Base-by-base conservation (phyloP, 2,329 filamentous ascomycete species). In the Saccharata proteae region DNA sequence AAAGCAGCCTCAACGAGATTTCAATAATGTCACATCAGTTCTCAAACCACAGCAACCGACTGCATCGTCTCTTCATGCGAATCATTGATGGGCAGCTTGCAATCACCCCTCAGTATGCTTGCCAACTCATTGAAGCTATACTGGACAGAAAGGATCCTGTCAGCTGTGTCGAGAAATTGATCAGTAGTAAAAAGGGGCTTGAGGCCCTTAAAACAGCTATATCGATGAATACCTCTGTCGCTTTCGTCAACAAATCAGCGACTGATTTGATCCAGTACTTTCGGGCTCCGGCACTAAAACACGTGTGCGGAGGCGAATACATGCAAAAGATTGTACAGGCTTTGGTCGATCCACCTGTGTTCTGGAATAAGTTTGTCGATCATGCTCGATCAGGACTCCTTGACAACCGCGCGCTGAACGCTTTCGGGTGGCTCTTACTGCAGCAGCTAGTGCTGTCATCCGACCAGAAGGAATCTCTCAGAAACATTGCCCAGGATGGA, bases 401-500 rank as follows among this genome's bases (percentile, higher is more conserved):
- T 6, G 40, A 42, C 0, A 22, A 37, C 2, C 34, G 45, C 15
- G 43, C 40, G 4, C 47, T 45, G 4, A 41, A 44, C 8, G 46
- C 45, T 1, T 57, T 61, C 30, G 54, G 54, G 2, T 58, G 51
- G 54, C 40, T 61, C 7, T 40, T 60, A 0, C 40, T 62, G 3
- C 61, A 72, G 32, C 47, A 76, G 7, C 42, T 71, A 1, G 55
- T n/a, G n/a, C n/a, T n/a, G n/a, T n/a, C n/a, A n/a, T n/a, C n/a
- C n/a, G n/a, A n/a, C n/a, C n/a, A n/a, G n/a, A n/a, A n/a, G n/a
- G n/a, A n/a, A n/a, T n/a, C n/a, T n/a, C n/a, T n/a, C n/a, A n/a
- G n/a, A n/a, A n/a, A n/a, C 65, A 0, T 80, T 80, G 37, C 69
- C 65, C 4, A 55, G 54, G 0, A 45, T 79, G 1, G 49, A 68